These are phyloP conservation scores for Hypoxylon sp. DNA, from an alignment of 2,329 filamentous ascomycete species.

Conservation along the genomic window DNA sequence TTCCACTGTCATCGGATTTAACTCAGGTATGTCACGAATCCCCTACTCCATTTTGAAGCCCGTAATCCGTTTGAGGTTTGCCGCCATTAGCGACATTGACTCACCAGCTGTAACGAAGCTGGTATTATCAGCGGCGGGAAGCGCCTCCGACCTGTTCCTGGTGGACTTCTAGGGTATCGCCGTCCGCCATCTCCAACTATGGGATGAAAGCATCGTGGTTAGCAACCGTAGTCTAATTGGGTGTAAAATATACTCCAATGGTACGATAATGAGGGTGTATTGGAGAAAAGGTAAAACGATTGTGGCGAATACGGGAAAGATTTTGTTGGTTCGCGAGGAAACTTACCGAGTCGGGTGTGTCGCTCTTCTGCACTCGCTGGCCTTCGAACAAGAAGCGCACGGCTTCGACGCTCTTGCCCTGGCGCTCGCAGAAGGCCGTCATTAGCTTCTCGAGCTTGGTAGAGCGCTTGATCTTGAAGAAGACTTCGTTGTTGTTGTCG, in stretches of 20 bases:
- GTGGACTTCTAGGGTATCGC: slow-evolving; percentile 96
- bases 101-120: slow-evolving; percentile 1
- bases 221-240: slow-evolving; percentile 35
- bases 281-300: neutral
- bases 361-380: slow-evolving; percentile 87
- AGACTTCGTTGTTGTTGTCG: slow-evolving; percentile 99
- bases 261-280: neutral
- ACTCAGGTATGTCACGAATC: slow-evolving; percentile 28
- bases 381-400: slow-evolving; percentile 98
- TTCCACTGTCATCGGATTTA: slow-evolving; percentile 32
- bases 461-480: slow-evolving; percentile 99
- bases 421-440: slow-evolving; percentile 96
- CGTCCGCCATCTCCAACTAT: slow-evolving; percentile 96
- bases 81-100: slow-evolving; percentile 2
- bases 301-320: neutral
- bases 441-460: slow-evolving; percentile 98
- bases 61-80: slow-evolving; percentile 18
- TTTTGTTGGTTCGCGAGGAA: neutral
- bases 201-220: slow-evolving; percentile 39
- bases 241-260: neutral
- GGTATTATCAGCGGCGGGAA: slow-evolving; percentile 34
- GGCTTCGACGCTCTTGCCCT: slow-evolving; percentile 86
- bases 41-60: slow-evolving; percentile 27
- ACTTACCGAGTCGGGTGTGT: slow-evolving; percentile 93
- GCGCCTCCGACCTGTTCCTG: slow-evolving; percentile 95